Conservation (phyloP, 176 grass and related monocot species). For the Rhynchospora pubera region DNA sequence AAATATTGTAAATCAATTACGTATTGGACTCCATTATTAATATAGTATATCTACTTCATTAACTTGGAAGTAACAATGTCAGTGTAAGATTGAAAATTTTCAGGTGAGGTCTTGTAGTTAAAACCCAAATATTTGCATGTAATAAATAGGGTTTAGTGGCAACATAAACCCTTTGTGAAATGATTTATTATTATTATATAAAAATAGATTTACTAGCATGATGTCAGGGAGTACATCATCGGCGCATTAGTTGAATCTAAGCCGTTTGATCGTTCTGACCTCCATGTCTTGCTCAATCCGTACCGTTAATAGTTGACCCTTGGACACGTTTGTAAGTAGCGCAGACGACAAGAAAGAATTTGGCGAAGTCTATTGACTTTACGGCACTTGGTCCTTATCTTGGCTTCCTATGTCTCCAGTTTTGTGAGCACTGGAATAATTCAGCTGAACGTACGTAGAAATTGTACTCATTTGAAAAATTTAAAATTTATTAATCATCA, state of each 20-base stretch:
- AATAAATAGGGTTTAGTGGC: not conserved
- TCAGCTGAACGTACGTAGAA: no score
- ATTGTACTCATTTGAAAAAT: no score
- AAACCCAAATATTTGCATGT: not conserved
- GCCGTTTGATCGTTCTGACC: not conserved
- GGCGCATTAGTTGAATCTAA: not conserved
- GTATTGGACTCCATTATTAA: not conserved
- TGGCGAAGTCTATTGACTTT: not conserved
- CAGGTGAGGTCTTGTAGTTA: not conserved
- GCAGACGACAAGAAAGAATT: constrained; percentile 8
- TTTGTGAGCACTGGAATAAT: not conserved
- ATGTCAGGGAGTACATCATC: not conserved
- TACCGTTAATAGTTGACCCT: constrained; percentile 4
- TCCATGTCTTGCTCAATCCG: not conserved
- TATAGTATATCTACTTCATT: not conserved
- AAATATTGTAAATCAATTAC: not conserved
- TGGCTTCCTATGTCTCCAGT: not conserved
- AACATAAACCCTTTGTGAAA: not conserved
- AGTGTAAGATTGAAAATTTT: not conserved
- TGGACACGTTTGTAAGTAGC: not conserved
- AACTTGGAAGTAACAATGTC: not conserved
- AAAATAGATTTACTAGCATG: not conserved
- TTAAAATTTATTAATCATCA: no score
- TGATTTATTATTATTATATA: not conserved
- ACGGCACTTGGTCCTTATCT: not conserved